Conservation (phyloP, 768 basidiomycete genomes). For the Krasilnikovozyma curviuscula region DNA sequence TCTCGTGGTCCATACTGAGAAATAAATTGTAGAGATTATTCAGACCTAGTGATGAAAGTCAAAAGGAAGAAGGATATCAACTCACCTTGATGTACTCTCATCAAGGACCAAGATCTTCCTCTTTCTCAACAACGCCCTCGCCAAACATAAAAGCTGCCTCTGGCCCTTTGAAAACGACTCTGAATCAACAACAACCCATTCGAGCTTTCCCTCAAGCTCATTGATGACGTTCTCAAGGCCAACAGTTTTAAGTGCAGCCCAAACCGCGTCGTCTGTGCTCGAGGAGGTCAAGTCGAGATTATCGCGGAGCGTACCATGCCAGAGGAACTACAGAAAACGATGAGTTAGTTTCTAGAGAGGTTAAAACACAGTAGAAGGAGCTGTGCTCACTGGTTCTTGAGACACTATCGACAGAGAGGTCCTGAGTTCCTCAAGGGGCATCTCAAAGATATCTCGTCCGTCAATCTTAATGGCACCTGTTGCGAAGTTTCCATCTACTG, state of each 20-base stretch:
- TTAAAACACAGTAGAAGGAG: neutral
- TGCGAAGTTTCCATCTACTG: constrained; percentile 10
- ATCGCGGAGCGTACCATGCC: constrained; percentile 12
- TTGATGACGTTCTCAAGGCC: neutral
- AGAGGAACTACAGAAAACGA: neutral
- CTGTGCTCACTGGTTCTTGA: too few species aligned
- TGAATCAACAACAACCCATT: constrained; percentile 12
- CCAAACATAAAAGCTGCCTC: constrained; percentile 16
- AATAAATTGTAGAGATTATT: neutral
- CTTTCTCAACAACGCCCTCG: constrained; percentile 13
- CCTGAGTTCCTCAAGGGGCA: constrained; percentile 10
- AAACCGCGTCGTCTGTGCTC: constrained; percentile 14
- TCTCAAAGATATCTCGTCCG: constrained; percentile 9
- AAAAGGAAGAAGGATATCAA: neutral
- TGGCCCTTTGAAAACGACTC: constrained; percentile 16
- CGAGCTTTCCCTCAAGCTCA: constrained; percentile 7
- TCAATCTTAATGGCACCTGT: constrained; percentile 12
- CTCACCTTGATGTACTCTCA: constrained; percentile 4
- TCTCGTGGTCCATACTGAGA: constrained; percentile 15
- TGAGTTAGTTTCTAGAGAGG: neutral
- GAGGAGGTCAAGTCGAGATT: constrained; percentile 15
- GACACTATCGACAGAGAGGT: constrained; percentile 2
- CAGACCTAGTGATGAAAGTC: neutral
- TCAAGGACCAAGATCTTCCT: constrained; percentile 14
- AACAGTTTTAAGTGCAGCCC: constrained; percentile 11